phyloP scores from a whole-genome alignment of 2,329 filamentous ascomycete species.

The Xylariaceae sp. region DNA sequence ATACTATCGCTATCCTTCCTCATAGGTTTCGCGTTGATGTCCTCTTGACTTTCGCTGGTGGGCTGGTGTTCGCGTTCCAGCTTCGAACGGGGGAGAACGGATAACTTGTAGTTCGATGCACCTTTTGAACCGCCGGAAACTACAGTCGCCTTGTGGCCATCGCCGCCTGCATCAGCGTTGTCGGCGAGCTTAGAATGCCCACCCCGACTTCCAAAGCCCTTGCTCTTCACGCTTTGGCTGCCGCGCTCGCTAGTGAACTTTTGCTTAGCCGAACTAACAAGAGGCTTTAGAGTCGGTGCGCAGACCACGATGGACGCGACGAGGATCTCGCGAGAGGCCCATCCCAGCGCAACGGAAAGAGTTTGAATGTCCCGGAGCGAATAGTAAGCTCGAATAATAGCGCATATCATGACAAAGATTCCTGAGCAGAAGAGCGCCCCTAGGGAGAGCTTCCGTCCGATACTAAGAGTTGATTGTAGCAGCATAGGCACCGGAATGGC shows the following conservation, averaged over 20 bases:
- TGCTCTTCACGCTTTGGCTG: background rate
- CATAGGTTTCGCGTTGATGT: too few relatives aligned
- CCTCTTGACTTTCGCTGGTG: too few relatives aligned
- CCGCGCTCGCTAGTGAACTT: background rate
- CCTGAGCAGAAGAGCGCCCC: constrained; percentile 32
- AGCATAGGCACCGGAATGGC: constrained; percentile 29
- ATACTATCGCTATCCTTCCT: too few relatives aligned
- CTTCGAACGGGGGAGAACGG: too few relatives aligned
- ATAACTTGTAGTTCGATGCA: too few relatives aligned
- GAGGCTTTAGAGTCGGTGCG: constrained; percentile 32
- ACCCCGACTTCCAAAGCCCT: too few relatives aligned
- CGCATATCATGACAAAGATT: constrained; percentile 34
- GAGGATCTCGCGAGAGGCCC: constrained; percentile 33
- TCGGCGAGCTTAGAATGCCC: too few relatives aligned
- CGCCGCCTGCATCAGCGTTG: too few relatives aligned
- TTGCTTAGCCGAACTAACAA: constrained; percentile 15
- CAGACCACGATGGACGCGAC: constrained; percentile 32
- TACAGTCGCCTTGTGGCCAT: too few relatives aligned
- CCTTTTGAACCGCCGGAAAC: too few relatives aligned
- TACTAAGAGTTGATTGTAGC: constrained; percentile 21
- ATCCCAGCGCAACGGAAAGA: constrained; percentile 28
- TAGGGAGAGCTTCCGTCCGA: constrained; percentile 28
- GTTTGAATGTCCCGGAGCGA: constrained; percentile 26
- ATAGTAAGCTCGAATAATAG: constrained; percentile 33
- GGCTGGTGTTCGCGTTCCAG: too few relatives aligned